These are phyloP conservation scores for Rhynchosporium graminicola DNA, from an alignment of 2,329 filamentous ascomycete genomes.

Conservation along the genomic window DNA sequence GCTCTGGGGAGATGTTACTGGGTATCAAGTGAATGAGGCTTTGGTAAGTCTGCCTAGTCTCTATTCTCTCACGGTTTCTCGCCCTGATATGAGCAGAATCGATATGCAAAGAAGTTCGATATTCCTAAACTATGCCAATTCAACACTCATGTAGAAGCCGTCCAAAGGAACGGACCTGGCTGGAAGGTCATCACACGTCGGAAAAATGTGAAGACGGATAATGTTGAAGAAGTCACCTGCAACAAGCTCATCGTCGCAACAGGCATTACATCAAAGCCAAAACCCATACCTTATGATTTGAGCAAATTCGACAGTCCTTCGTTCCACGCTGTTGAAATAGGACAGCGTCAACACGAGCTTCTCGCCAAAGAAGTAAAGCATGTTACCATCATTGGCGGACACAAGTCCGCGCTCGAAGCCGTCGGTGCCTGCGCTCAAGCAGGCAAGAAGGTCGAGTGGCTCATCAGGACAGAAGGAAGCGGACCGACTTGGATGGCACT, in stretches of 20 bases:
- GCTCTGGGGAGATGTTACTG: slow-evolving; percentile 19
- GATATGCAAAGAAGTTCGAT: slow-evolving; percentile 20
- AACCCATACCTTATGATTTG: slow-evolving; percentile 42
- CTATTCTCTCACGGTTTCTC: too few species aligned
- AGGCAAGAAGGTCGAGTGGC: slow-evolving; percentile 43
- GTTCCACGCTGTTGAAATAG: slow-evolving; percentile 20
- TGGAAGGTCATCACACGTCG: slow-evolving; percentile 44
- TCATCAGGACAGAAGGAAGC: slow-evolving; percentile 47
- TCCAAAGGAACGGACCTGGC: slow-evolving; percentile 40
- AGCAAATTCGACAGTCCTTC: slow-evolving; percentile 17
- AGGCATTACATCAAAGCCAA: slow-evolving; percentile 53
- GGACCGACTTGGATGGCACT: slow-evolving; percentile 41
- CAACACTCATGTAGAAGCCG: slow-evolving; percentile 11
- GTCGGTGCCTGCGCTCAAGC: slow-evolving; percentile 60
- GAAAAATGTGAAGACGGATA: slow-evolving; percentile 24
- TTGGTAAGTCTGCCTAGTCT: slow-evolving; percentile 5
- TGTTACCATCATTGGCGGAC: slow-evolving; percentile 60
- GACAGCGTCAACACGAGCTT: slow-evolving; percentile 20
- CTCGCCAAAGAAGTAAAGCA: slow-evolving; percentile 34
- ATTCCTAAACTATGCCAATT: slow-evolving; percentile 16
- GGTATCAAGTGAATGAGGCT: slow-evolving; percentile 16
- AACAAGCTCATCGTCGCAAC: slow-evolving; percentile 55
- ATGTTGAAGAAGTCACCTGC: slow-evolving; percentile 39
- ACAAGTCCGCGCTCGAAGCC: slow-evolving; percentile 66
- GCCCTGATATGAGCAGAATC: not conserved